Evolutionary conservation across 1,284 basidiomycete species (phyloP).

Genomic region (Abortiporus biennis): DNA sequence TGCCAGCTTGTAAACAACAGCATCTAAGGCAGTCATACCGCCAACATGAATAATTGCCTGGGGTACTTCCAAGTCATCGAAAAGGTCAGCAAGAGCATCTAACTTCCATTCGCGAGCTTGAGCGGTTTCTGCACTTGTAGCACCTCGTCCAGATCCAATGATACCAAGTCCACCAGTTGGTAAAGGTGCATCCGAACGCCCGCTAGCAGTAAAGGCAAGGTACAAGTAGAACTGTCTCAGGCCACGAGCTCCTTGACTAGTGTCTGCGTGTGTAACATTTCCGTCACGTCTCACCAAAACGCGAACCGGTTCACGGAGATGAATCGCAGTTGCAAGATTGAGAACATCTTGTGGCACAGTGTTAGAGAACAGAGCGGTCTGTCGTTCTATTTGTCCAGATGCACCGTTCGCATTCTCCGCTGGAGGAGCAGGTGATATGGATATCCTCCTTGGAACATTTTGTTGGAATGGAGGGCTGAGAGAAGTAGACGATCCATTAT

Average conservation of each 20-base stretch:
- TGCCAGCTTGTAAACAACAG: constrained; percentile 86
- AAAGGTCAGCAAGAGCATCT: constrained; percentile 88
- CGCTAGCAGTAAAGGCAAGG: constrained; percentile 83
- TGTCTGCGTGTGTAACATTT: constrained; percentile 69
- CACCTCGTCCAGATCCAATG: constrained; percentile 81
- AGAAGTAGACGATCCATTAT: constrained; percentile 34
- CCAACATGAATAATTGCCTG: constrained; percentile 91
- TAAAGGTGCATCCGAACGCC: constrained; percentile 56
- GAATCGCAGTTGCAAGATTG: constrained; percentile 82
- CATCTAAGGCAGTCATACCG: constrained; percentile 77
- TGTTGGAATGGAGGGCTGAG: constrained; percentile 45
- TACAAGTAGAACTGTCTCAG: constrained; percentile 92
- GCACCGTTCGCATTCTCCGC: constrained; percentile 25
- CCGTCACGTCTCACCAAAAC: constrained; percentile 96
- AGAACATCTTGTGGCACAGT: constrained; percentile 92
- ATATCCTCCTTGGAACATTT: constrained; percentile 53
- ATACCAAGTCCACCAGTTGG: constrained; percentile 73
- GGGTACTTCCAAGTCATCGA: constrained; percentile 82
- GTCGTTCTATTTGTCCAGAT: constrained; percentile 56
- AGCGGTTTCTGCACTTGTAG: constrained; percentile 75
- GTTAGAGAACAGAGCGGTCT: constrained; percentile 95
- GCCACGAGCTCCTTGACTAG: constrained; percentile 70
- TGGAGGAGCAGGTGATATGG: constrained; percentile 42
- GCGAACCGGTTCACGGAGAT: constrained; percentile 90
- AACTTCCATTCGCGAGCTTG: constrained; percentile 97